Evolutionary conservation across 2,329 filamentous ascomycete genomes (phyloP), one percentile per base, ranked within the genome.

Genomic region (Botrytis paeoniae): DNA sequence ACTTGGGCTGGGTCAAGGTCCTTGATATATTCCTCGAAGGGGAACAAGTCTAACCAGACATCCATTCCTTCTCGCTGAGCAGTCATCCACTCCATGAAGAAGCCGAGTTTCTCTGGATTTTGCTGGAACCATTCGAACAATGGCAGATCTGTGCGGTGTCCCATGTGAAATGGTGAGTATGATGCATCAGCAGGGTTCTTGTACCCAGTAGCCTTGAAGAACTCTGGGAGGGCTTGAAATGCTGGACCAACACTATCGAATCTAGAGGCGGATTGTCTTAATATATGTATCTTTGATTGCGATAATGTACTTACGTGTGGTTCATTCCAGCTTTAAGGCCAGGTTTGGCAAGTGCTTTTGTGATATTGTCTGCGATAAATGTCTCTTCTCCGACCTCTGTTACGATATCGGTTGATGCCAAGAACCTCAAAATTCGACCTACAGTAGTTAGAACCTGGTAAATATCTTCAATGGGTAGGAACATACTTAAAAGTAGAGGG

Each of bases 31-130:
- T 59, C 32, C 20, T 64, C 61, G 20, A 71, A 25, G n/a, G 61
- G 70, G n/a, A 51, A 64, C n/a, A 65, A 60, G 43, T 48, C 41
- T 16, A 71, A 32, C 69, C 69, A 70, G 25, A 60, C 35, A 32
- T 60, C 22, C 45, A 62, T 62, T 35, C 41, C 57, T 41, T 63
- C 41, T 63, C 69, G 22, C 25, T 61, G 61, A 25, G 39, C 39
- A 29, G 70, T 29, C 70, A 65, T 65, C 45, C 45, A 51, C 39
- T 69, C 37, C 45, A 54, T 37, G 32, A 69, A 57, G 32, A 57
- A 51, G 7, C 9, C n/a, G n/a, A 69, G 10, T 35, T 39, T 51
- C 45, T 69, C 51, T 37, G 45, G 32, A 20, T 69, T 51, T n/a
- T 69, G 35, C 32, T 51, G 45, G 16, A 69, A 29, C 45, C 65